Base-by-base conservation (phyloP, 257 asterid species). In the Gentiana macrophylla region DNA sequence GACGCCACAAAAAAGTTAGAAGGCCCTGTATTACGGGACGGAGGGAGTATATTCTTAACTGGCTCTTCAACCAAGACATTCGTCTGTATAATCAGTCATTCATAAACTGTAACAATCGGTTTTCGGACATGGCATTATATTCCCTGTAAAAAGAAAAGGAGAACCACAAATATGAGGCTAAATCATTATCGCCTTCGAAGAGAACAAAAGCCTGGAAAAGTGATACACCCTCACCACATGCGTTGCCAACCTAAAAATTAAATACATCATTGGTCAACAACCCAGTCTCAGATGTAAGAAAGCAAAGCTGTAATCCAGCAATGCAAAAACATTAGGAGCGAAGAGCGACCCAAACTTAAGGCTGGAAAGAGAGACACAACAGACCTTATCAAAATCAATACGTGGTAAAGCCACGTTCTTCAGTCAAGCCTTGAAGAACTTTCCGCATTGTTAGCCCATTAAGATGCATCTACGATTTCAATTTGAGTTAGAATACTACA, bases 211-310 rank as follows among this genome's bases (percentile, higher is more conserved):
- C 94, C 76, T 66, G 94, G 87, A 74, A 88, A 89, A 82, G 77
- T 84, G 96, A 84, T 74, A 90, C 89, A 82, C 94, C 94, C 78
- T 83, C 96, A 84, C 90, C 98, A 83, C 86, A 91, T 63, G 90
- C 97, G 62, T 83, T 83, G 95, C 91, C 80, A 70, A 92, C 99
- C 99, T 92, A 92, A 76, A 92, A 92, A 92, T 74, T 68, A 74
- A 83, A 92, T 79, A 88, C 78, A 79, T 74, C 86, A 86, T 57
- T 50, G 80, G 81, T 92, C 87, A 92, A 88, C 89, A 87, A 72
- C 90, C 83, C 84, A 79, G 72, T 41, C 73, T 70, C 73, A 75
- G 73, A 80, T 70, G 76, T 61, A 78, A 77, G 74, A 84, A 80
- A 77, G 77, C 55, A 83, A 72, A 24, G 82, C 86, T 77, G 70